Evolutionary conservation across 495 filamentous ascomycete species (phyloP).

Genomic region (Daldinia vernicosa): DNA sequence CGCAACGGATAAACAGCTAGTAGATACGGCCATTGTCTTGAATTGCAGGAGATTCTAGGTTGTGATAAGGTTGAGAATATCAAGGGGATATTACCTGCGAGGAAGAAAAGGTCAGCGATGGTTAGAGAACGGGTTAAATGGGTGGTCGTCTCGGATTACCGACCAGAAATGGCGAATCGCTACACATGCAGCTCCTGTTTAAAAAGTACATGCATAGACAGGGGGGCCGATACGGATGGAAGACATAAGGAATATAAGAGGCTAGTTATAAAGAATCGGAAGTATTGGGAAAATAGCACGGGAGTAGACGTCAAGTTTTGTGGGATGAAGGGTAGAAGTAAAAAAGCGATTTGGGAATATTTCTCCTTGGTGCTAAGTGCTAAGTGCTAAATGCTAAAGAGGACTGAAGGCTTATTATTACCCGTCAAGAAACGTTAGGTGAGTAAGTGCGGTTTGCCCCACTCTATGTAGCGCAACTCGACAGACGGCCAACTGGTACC

Average conservation of each 20-base stretch:
- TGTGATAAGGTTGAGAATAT: neutral
- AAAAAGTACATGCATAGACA: neutral
- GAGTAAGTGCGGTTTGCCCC: conserved; percentile 37
- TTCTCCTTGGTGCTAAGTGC: conserved; percentile 34
- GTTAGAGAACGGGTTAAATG: conserved; percentile 9
- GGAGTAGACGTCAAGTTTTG: conserved; percentile 19
- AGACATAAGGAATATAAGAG: neutral
- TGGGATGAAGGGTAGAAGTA: conserved; percentile 28
- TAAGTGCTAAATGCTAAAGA: no score
- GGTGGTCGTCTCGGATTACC: conserved; percentile 31
- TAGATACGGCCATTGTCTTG: conserved; percentile 1
- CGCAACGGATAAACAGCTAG: neutral
- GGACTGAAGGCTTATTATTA: conserved; percentile 37
- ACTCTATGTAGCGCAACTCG: conserved; percentile 31
- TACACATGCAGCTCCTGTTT: conserved; percentile 12
- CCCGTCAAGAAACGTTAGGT: conserved; percentile 18
- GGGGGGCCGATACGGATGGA: neutral
- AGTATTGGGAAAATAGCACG: conserved; percentile 12
- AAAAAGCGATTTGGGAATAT: conserved; percentile 39
- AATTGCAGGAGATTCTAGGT: neutral
- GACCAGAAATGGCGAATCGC: conserved; percentile 26
- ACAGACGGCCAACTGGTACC: conserved; percentile 22
- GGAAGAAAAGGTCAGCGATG: conserved; percentile 24
- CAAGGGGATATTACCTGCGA: conserved; percentile 10
- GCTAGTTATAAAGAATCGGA: neutral